Base-by-base conservation (phyloP, 768 basidiomycete genomes). In the Pisolithus sp. region DNA sequence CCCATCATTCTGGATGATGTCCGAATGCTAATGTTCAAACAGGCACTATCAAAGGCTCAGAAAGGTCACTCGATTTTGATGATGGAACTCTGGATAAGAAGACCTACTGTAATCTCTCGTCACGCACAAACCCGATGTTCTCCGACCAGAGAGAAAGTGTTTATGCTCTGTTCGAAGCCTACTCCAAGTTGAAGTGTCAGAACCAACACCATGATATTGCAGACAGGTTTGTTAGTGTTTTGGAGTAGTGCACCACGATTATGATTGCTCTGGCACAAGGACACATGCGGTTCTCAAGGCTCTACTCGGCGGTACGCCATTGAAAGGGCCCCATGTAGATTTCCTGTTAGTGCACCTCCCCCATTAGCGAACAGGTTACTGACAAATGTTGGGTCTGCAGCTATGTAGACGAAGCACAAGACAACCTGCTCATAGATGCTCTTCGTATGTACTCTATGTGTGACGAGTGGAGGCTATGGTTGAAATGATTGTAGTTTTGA, bases 321-420 rank as follows among this genome's bases (percentile, higher is more conserved):
- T 80, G 2, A 67, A 63, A 4, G 77, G 77, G 7, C 60, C 61
- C 28, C 77, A 68, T 43, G 63, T 85, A 9, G 77, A 86, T 54
- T 80, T 73, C 52, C 53, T 86, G 82, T 87, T 53, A 31, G 76
- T 64, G 46, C 20, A 23, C 12, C 36, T 36, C 17, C 36, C 17
- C 23, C 3, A 26, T 31, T 6, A n/a, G 12, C 43, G 13, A 13
- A 36, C 12, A 30, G n/a, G 15, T 42, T 5, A 0, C 31, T 9
- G 21, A 0, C 7, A 1, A 51, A 12, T 26, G 26, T 20, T 15
- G 7, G 30, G 41, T 40, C 30, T 43, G 9, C 7, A 63, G 85
- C 12, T 88, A 86, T 58, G 74, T 89, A 2, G 86, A 89, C 43
- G 86, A 89, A 65, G 81, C 78, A 0, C 86, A 89, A 59, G 87